A percentile compares a stretch with the other conserved stretches of the same genome.
phyloP scores from a whole-genome alignment of 2,329 filamentous ascomycete genomes.

The Aspergillus sp. region DNA sequence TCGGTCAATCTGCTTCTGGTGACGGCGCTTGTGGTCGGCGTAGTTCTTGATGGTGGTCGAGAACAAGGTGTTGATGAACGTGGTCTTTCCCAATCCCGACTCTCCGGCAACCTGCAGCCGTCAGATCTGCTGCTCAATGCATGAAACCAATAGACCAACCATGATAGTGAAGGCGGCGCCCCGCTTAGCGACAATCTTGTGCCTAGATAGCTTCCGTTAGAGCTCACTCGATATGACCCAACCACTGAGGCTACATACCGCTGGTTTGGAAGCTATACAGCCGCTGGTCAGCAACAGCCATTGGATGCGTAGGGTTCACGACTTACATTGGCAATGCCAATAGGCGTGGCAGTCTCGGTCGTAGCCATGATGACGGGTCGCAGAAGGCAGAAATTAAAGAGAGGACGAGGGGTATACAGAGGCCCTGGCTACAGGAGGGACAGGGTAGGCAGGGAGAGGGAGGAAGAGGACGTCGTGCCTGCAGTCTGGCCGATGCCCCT shows the following conservation, averaged over 20 bases:
- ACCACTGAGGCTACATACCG: slow-evolving; percentile 45
- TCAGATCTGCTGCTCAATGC: slow-evolving; percentile 5
- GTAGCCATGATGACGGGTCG: slow-evolving; percentile 42
- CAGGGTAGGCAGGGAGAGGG: slow-evolving; percentile 4
- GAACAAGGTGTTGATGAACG: slow-evolving; percentile 99
- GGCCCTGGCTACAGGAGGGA: slow-evolving; percentile 7
- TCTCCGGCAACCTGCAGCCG: slow-evolving; percentile 78
- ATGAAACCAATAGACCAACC: slow-evolving; percentile 48
- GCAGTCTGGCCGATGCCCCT: slow-evolving; percentile 21
- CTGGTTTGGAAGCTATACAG: slow-evolving; percentile 56
- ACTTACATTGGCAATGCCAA: slow-evolving; percentile 66
- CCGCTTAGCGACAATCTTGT: slow-evolving; percentile 69
- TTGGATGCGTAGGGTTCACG: slow-evolving; percentile 1
- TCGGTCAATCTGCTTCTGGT: slow-evolving; percentile 99
- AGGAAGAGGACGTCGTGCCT: slow-evolving; percentile 5
- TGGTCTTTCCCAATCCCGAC: slow-evolving; percentile 97
- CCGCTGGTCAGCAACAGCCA: slow-evolving; percentile 22
- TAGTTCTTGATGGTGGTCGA: slow-evolving; percentile 99
- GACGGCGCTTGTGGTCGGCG: slow-evolving; percentile 97
- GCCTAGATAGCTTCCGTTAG: slow-evolving; percentile 36
- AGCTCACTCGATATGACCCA: slow-evolving; percentile 4
- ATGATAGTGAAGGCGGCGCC: slow-evolving; percentile 99
- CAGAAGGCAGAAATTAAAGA: slow-evolving; percentile 11
- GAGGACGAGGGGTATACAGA: slow-evolving; percentile 5
- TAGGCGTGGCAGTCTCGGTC: slow-evolving; percentile 53